Percentiles rank a stretch among this genome's conserved stretches.
Conservation (phyloP, 108 stramenopile species). For the Epithemia pelagica region DNA sequence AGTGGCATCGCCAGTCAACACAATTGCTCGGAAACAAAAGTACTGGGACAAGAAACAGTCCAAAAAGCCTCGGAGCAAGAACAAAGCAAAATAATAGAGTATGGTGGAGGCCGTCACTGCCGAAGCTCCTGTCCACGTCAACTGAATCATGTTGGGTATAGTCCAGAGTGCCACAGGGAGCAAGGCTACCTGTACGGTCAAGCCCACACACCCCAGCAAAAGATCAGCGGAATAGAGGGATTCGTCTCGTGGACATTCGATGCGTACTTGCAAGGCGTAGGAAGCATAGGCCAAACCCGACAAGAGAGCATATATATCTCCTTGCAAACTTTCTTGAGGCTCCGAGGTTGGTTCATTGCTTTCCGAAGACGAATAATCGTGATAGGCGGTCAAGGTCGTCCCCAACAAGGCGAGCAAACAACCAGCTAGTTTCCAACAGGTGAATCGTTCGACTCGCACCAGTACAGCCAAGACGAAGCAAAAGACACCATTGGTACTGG, state of each 20-base stretch:
- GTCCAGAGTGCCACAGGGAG: conserved; percentile 13
- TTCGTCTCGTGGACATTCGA: conserved; percentile 25
- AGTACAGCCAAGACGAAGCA: conserved; percentile 22
- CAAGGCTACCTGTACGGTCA: conserved; percentile 7
- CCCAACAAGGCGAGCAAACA: conserved; percentile 14
- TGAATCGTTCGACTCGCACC: conserved; percentile 13
- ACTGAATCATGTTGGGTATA: background rate
- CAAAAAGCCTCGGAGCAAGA: conserved; percentile 15
- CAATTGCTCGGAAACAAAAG: conserved; percentile 19
- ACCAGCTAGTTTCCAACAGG: conserved; percentile 13
- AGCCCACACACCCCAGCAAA: conserved; percentile 26
- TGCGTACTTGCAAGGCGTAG: conserved; percentile 26
- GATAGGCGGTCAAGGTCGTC: conserved; percentile 18
- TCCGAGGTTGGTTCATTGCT: background rate
- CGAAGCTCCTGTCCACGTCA: too few species aligned
- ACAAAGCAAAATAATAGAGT: background rate
- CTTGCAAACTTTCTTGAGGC: conserved; percentile 3
- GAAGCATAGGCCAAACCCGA: conserved; percentile 19
- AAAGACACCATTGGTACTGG: conserved; percentile 17
- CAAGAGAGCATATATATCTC: conserved; percentile 22
- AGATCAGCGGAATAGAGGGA: conserved; percentile 23
- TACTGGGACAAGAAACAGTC: conserved; percentile 27
- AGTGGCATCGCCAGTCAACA: conserved; percentile 18
- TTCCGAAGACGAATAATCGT: conserved; percentile 9
- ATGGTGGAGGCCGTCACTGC: too few species aligned